A percentile compares a stretch with the other conserved stretches of the same genome.
Conservation (phyloP, 2,329 filamentous ascomycete genomes). For the Colletotrichum lindemuthianum region DNA sequence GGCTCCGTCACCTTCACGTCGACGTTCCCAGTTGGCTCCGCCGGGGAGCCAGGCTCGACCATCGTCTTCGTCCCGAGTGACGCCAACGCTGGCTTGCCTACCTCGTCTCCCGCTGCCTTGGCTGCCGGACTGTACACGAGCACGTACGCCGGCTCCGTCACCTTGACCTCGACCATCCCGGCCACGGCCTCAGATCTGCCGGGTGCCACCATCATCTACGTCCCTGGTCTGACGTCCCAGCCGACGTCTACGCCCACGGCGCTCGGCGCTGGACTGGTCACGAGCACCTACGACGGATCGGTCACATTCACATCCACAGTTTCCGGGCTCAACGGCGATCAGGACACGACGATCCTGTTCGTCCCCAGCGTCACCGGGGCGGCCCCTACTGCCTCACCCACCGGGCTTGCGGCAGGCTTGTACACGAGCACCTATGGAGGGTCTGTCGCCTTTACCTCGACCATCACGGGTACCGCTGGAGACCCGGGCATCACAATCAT, state of each 20-base stretch:
- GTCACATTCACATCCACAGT: background rate
- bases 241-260: too few species aligned
- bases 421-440: slow-evolving; percentile 11
- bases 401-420: background rate
- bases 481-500: slow-evolving; percentile 10
- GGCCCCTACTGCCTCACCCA: background rate
- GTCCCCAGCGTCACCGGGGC: background rate
- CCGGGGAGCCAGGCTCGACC: background rate
- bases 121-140: background rate
- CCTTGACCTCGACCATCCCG: background rate
- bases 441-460: background rate
- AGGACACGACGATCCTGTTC: background rate
- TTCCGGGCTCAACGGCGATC: too few species aligned
- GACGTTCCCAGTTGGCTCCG: background rate
- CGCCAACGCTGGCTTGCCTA: background rate
- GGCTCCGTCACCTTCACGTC: slow-evolving; percentile 12
- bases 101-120: too few species aligned
- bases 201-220: slow-evolving; percentile 3
- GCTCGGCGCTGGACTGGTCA: background rate
- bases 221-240: background rate
- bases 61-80: slow-evolving; percentile 10
- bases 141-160: slow-evolving; percentile 11
- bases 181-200: background rate
- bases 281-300: slow-evolving; percentile 19
- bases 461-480: background rate